Conservation (phyloP, 202 grass and related monocot species). For the Schoenoplectus tabernaemontani region DNA sequence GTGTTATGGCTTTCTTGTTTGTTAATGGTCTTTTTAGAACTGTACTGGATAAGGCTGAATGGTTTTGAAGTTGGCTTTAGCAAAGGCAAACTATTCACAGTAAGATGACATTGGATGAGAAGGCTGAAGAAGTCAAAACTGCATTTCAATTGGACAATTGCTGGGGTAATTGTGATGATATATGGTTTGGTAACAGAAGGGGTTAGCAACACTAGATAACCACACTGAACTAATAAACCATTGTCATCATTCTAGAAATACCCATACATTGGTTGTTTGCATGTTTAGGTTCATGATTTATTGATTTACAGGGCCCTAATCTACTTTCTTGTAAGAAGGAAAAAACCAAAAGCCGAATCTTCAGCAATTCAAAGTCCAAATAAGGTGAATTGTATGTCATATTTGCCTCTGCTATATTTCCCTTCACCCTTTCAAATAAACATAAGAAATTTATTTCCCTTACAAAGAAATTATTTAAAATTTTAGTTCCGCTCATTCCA, state of each 20-base stretch:
- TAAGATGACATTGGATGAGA: neutral
- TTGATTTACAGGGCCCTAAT: constrained; percentile 65
- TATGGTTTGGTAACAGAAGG: neutral
- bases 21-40: neutral
- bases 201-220: neutral
- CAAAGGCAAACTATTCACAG: neutral
- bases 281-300: neutral
- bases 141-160: neutral
- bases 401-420: neutral
- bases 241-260: neutral
- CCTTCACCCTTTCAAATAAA: neutral
- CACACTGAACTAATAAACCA: neutral
- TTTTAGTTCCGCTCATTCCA: too few species aligned
- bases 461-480: neutral
- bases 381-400: neutral
- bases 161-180: neutral
- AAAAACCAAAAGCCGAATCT: constrained; percentile 40
- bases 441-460: neutral
- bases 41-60: neutral
- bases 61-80: neutral
- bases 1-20: neutral
- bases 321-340: constrained; percentile 96
- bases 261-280: neutral
- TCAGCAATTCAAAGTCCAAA: constrained; percentile 35
- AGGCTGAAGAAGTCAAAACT: too few species aligned